phyloP scores from a whole-genome alignment of 805 yeast genomes.

The Metschnikowia baotianmanensis region DNA sequence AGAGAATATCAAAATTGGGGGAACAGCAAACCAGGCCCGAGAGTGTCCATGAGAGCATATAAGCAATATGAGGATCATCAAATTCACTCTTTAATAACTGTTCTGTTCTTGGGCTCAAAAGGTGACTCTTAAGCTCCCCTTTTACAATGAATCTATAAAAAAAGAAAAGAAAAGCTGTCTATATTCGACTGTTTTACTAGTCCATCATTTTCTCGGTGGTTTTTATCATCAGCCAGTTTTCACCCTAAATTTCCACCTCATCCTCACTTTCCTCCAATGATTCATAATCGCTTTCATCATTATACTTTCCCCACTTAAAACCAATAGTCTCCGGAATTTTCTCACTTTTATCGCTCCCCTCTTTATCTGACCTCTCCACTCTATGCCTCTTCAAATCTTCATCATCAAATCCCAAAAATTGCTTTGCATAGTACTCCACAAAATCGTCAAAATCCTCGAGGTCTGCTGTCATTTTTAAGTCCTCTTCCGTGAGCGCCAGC shows the following conservation, averaged over 20 bases:
- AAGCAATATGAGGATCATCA: no score
- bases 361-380: neutral
- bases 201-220: no score
- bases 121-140: no score
- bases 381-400: slow-evolving; percentile 11
- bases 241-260: neutral
- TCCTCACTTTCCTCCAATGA: slow-evolving; percentile 4
- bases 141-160: no score
- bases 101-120: no score
- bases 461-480: slow-evolving; percentile 6
- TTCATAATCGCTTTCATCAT: slow-evolving; percentile 15
- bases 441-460: slow-evolving; percentile 17
- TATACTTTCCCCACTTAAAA: slow-evolving; percentile 15
- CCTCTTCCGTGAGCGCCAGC: slow-evolving; percentile 5
- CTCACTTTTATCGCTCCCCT: neutral
- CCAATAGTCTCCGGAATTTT: no score
- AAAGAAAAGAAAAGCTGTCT: no score
- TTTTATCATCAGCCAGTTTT: neutral
- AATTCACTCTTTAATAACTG: no score
- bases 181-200: no score
- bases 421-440: slow-evolving; percentile 15
- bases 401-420: slow-evolving; percentile 9
- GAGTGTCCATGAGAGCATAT: no score
- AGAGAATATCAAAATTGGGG: no score
- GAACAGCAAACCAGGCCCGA: no score